A percentile compares a stretch with the other conserved stretches of the same genome.
phyloP scores from a whole-genome alignment of 495 filamentous ascomycete species.

The Penicillium pulvis region DNA sequence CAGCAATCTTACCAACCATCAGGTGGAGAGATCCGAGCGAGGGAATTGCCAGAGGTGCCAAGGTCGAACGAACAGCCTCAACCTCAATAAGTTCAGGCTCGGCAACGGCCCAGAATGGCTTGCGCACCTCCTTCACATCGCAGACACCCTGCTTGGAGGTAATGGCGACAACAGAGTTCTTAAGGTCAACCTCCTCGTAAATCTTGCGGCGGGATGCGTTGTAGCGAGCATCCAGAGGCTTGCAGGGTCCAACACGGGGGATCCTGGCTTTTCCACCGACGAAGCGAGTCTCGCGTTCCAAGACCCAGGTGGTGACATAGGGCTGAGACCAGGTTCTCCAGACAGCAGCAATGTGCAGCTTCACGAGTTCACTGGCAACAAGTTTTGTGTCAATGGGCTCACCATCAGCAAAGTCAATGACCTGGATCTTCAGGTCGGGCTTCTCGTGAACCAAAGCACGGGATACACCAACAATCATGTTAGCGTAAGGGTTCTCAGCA shows the following conservation, averaged over 20 bases:
- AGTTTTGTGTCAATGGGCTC: not conserved
- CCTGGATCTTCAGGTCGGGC: not conserved
- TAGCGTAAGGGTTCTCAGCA: not conserved
- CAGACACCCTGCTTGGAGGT: not conserved
- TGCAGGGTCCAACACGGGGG: not conserved
- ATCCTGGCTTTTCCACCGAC: not conserved
- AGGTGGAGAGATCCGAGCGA: not conserved
- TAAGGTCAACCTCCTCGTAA: not conserved
- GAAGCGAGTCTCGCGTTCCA: not conserved
- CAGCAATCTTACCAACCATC: not conserved
- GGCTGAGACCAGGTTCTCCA: not conserved
- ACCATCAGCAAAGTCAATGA: not conserved
- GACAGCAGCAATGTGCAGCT: not conserved
- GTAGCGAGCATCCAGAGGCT: not conserved
- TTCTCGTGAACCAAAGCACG: constrained; percentile 1
- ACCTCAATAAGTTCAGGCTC: not conserved
- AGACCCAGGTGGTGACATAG: not conserved
- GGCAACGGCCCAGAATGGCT: not conserved
- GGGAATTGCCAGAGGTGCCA: not conserved
- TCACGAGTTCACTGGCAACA: not conserved
- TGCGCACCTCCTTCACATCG: not conserved
- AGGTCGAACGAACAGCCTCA: not conserved
- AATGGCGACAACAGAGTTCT: not conserved
- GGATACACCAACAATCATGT: constrained; percentile 5
- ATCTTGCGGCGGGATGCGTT: constrained; percentile 4